Percentiles rank a stretch among this genome's conserved stretches.
Evolutionary conservation across 331 rosid genomes (phyloP).

Genomic region (Prunus yedoensis): DNA sequence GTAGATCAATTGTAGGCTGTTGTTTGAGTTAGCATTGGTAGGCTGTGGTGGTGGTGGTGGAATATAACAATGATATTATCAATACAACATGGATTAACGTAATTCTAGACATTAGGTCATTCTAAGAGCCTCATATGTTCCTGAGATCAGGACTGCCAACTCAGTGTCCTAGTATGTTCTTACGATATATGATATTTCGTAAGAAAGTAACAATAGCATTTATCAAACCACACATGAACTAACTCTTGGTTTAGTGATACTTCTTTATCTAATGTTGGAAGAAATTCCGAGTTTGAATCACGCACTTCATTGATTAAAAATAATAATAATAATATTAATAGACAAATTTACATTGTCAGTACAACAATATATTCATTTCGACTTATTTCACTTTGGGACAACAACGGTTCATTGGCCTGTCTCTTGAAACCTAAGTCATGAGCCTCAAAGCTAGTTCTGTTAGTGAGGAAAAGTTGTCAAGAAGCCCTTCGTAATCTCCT

Average conservation of each 20-base stretch:
- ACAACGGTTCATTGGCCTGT: background rate
- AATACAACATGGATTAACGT: background rate
- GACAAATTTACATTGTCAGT: background rate
- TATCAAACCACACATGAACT: too few relatives aligned
- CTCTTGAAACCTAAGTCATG: background rate
- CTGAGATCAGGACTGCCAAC: too few relatives aligned
- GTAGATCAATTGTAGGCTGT: background rate
- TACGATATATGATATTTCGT: too few relatives aligned
- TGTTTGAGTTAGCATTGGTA: conserved; percentile 7
- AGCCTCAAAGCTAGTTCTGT: background rate
- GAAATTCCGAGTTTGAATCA: too few relatives aligned
- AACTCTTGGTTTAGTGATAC: too few relatives aligned
- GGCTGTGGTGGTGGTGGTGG: background rate
- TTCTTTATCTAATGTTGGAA: too few relatives aligned
- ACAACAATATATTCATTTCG: background rate
- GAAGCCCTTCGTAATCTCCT: background rate
- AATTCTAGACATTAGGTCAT: background rate
- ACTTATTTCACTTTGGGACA: background rate
- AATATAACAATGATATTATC: background rate
- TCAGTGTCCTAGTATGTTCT: too few relatives aligned
- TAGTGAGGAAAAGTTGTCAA: background rate
- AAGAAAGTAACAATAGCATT: too few relatives aligned
- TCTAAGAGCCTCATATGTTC: background rate
- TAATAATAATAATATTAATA: too few relatives aligned
- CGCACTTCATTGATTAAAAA: too few relatives aligned